phyloP scores from a whole-genome alignment of 306 rosid genomes.

The Quillaja saponaria region DNA sequence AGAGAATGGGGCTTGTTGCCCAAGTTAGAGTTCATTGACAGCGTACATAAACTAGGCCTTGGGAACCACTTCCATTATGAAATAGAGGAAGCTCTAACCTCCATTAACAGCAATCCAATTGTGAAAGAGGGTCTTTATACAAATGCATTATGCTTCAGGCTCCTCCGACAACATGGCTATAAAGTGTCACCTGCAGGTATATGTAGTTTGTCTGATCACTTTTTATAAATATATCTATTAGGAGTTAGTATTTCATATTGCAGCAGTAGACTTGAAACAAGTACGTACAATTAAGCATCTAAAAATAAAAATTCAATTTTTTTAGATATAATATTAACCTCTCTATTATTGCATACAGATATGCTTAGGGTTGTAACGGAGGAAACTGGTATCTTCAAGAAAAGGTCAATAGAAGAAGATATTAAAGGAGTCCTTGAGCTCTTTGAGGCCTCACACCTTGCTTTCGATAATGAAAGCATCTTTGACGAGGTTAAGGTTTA shows the following conservation, averaged over 20 bases:
- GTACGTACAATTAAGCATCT: no score
- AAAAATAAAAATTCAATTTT: no score
- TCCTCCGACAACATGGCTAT: constrained; percentile 52
- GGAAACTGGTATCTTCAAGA: no score
- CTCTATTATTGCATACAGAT: no score
- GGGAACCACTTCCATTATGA: constrained; percentile 43
- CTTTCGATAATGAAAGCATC: constrained; percentile 42
- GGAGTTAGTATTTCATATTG: no score
- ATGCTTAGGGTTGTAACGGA: no score
- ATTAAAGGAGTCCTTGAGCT: constrained; percentile 33
- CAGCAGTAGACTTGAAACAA: no score
- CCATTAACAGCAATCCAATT: not conserved
- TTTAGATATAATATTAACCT: no score
- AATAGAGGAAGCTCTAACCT: constrained; percentile 34
- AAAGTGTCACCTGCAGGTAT: constrained; percentile 44
- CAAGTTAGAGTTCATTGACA: constrained; percentile 46
- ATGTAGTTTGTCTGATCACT: no score
- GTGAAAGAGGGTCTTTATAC: constrained; percentile 27
- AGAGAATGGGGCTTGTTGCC: constrained; percentile 14
- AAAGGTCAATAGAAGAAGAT: not conserved
- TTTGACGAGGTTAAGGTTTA: constrained; percentile 29
- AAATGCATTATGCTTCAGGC: constrained; percentile 49
- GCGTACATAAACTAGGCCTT: constrained; percentile 48
- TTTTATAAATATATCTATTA: no score
- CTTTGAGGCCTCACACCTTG: constrained; percentile 50